These are phyloP conservation scores for Skeletonema tropicum DNA, from an alignment of 108 stramenopile species.

Conservation along the genomic window DNA sequence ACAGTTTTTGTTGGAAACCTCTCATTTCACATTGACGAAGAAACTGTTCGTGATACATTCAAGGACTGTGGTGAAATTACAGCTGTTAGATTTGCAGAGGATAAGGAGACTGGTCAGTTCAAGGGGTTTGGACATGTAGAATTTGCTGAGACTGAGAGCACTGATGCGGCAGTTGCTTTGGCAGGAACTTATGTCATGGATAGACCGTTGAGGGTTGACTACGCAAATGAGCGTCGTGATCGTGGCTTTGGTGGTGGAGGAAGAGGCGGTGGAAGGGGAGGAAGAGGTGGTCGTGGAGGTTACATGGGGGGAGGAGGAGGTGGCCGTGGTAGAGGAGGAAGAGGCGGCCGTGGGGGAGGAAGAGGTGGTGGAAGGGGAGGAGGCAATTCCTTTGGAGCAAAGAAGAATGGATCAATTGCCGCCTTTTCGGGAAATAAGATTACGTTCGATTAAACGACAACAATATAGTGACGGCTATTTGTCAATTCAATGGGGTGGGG, in stretches of 20 bases:
- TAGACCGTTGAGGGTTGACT: conserved; percentile 91
- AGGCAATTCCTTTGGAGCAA: conserved; percentile 59
- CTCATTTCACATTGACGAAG: conserved; percentile 94
- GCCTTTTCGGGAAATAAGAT: conserved; percentile 76
- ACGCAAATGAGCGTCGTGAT: conserved; percentile 69
- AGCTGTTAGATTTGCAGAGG: conserved; percentile 91
- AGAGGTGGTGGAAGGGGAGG: conserved; percentile 71
- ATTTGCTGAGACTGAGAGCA: conserved; percentile 86
- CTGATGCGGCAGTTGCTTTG: conserved; percentile 87
- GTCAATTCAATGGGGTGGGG: background rate
- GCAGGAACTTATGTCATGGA: conserved; percentile 90
- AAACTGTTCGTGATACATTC: conserved; percentile 84
- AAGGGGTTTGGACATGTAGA: conserved; percentile 97
- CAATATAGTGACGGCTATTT: background rate
- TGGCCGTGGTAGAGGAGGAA: conserved; percentile 65
- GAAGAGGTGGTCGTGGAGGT: conserved; percentile 73
- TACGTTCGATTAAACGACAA: background rate
- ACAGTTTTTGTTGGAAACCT: conserved; percentile 98
- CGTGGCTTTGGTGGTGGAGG: conserved; percentile 67
- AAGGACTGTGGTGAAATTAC: conserved; percentile 90
- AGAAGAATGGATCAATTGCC: conserved; percentile 80
- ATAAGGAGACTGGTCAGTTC: conserved; percentile 97
- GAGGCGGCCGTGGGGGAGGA: conserved; percentile 55
- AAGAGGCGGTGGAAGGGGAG: conserved; percentile 57
- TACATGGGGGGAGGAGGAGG: conserved; percentile 75